Conservation (phyloP, 1,284 basidiomycete species). For the Thecaphora frezii region DNA sequence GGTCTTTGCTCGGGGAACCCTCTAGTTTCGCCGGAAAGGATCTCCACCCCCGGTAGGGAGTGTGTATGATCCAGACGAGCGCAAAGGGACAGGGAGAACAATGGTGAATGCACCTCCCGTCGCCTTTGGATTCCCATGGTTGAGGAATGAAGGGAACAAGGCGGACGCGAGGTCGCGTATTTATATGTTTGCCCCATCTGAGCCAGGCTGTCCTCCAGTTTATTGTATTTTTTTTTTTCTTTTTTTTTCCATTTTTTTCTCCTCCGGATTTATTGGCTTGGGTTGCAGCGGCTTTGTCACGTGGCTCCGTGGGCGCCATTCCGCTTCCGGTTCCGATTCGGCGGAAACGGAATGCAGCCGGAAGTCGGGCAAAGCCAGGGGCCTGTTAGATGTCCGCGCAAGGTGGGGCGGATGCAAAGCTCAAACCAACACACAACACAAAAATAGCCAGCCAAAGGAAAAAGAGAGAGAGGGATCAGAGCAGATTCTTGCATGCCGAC, state of each 20-base stretch:
- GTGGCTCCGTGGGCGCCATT: not conserved
- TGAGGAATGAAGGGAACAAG: constrained; percentile 13
- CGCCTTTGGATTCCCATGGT: constrained; percentile 29
- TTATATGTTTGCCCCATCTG: not conserved
- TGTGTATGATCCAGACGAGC: constrained; percentile 3
- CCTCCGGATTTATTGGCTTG: not conserved
- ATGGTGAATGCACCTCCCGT: constrained; percentile 14
- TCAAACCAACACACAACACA: no score
- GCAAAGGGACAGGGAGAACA: constrained; percentile 36
- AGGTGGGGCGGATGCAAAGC: no score
- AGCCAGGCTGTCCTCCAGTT: no score
- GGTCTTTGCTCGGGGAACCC: constrained; percentile 19
- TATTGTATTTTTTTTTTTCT: not conserved
- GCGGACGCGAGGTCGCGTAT: not conserved
- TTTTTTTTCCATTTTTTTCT: not conserved
- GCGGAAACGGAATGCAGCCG: no score
- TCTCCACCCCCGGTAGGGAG: no score
- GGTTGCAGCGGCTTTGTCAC: not conserved
- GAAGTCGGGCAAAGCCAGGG: no score
- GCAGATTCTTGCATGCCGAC: no score
- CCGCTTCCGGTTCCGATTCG: no score
- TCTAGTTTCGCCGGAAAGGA: constrained; percentile 11
- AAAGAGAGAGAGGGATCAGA: no score
- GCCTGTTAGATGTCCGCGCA: no score
- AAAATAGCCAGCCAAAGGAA: no score